Conservation (phyloP, 805 yeast species). For the Candida cerambycidarum region DNA sequence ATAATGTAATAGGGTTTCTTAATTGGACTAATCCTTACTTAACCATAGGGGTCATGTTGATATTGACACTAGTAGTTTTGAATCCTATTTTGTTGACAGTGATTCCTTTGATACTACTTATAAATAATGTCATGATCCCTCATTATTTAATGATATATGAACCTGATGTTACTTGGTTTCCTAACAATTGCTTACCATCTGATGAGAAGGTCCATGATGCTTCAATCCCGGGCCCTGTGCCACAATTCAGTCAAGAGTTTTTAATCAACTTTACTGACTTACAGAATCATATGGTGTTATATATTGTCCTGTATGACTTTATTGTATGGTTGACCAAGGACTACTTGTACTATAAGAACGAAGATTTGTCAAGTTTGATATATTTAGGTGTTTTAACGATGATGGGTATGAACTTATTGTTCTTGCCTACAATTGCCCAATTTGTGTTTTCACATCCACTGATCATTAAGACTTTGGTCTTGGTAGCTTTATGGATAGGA, state of each 20-base stretch:
- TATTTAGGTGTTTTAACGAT: slow-evolving; percentile 39
- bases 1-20: slow-evolving; percentile 52
- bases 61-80: slow-evolving; percentile 53
- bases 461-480: slow-evolving; percentile 27
- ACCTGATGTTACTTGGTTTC: slow-evolving; percentile 47
- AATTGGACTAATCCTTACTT: slow-evolving; percentile 65
- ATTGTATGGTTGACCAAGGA: slow-evolving; percentile 48
- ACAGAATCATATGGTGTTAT: slow-evolving; percentile 75
- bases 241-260: slow-evolving; percentile 78
- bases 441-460: slow-evolving; percentile 16
- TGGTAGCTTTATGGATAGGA: slow-evolving; percentile 52
- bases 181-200: slow-evolving; percentile 35
- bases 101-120: slow-evolving; percentile 54
- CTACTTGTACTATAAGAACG: slow-evolving; percentile 65
- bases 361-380: slow-evolving; percentile 53
- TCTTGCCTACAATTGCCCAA: slow-evolving; percentile 25
- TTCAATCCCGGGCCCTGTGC: slow-evolving; percentile 65
- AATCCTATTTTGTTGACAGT: slow-evolving; percentile 57
- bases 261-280: slow-evolving; percentile 76
- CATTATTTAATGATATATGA: slow-evolving; percentile 61
- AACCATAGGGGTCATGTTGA: slow-evolving; percentile 56
- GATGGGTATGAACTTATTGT: slow-evolving; percentile 23
- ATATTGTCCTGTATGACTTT: slow-evolving; percentile 62
- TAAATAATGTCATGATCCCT: slow-evolving; percentile 64
- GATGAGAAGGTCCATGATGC: slow-evolving; percentile 47